These are phyloP conservation scores for Prunus dulcis DNA, from an alignment of 306 rosid genomes.

Conservation along the genomic window DNA sequence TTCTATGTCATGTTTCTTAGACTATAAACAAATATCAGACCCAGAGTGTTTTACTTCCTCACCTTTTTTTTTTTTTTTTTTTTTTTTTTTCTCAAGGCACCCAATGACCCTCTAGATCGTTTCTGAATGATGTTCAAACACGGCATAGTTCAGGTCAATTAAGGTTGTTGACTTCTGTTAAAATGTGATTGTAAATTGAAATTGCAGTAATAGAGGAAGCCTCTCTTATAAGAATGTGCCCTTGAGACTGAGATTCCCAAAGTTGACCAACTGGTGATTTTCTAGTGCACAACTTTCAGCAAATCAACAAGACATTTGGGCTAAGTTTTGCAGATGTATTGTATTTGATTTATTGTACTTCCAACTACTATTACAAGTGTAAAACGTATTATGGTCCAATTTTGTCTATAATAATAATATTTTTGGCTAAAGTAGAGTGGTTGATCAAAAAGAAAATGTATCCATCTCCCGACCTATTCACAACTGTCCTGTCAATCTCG, in stretches of 20 bases:
- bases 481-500: conserved; percentile 23
- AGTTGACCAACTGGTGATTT: not conserved
- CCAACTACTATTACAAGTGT: not conserved
- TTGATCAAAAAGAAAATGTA: not conserved
- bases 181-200: not conserved
- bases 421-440: not conserved
- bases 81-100: not conserved
- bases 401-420: not conserved
- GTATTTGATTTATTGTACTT: not conserved
- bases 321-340: not conserved
- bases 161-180: not conserved
- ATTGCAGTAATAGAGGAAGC: not conserved
- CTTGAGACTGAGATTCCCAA: too few species aligned
- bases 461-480: conserved; percentile 22
- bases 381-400: not conserved
- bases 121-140: conserved; percentile 2
- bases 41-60: not conserved
- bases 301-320: not conserved
- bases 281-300: not conserved
- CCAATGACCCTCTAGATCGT: not conserved
- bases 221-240: not conserved
- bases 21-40: not conserved
- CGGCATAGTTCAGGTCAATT: not conserved
- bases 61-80: too few species aligned
- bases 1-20: not conserved